Evolutionary conservation across 1,284 basidiomycete genomes (phyloP).

Genomic region (Boletus mariae): DNA sequence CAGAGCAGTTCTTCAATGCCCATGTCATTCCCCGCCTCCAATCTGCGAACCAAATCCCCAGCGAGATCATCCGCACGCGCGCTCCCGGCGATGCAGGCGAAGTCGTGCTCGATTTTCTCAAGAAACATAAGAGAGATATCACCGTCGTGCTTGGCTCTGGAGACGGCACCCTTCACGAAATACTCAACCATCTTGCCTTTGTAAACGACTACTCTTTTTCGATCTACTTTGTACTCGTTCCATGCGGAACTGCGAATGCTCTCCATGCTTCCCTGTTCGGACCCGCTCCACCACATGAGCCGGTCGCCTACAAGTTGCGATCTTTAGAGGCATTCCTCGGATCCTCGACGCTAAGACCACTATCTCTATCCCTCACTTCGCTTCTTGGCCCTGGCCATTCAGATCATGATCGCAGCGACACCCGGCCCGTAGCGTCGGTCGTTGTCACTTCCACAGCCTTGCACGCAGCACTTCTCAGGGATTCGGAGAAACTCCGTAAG

Average conservation of each 20-base stretch:
- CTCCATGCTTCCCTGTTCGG: constrained; percentile 70
- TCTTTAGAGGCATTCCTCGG: constrained; percentile 50
- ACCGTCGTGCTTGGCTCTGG: constrained; percentile 73
- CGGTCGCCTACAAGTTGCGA: constrained; percentile 45
- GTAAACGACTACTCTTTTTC: constrained; percentile 25
- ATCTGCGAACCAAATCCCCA: constrained; percentile 35
- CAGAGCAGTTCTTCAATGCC: constrained; percentile 47
- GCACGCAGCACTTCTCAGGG: constrained; percentile 84
- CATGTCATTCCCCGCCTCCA: constrained; percentile 66
- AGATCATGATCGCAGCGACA: constrained; percentile 15
- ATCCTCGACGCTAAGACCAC: constrained; percentile 37
- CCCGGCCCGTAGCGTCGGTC: constrained; percentile 40
- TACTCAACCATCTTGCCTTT: constrained; percentile 59
- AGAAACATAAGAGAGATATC: constrained; percentile 29
- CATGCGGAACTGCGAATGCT: constrained; percentile 93
- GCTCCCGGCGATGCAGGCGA: constrained; percentile 55
- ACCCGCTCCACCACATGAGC: constrained; percentile 27
- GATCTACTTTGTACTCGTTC: constrained; percentile 55
- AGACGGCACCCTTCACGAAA: constrained; percentile 88
- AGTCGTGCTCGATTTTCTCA: constrained; percentile 45
- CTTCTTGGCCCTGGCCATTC: constrained; percentile 30
- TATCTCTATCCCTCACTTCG: constrained; percentile 59
- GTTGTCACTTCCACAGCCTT: constrained; percentile 77
- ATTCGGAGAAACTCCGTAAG: constrained; percentile 73
- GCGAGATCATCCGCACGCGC: constrained; percentile 50